A percentile compares a stretch with the other conserved stretches of the same genome.
phyloP scores from a whole-genome alignment of 1,284 basidiomycete species.

The Ganoderma sp. region DNA sequence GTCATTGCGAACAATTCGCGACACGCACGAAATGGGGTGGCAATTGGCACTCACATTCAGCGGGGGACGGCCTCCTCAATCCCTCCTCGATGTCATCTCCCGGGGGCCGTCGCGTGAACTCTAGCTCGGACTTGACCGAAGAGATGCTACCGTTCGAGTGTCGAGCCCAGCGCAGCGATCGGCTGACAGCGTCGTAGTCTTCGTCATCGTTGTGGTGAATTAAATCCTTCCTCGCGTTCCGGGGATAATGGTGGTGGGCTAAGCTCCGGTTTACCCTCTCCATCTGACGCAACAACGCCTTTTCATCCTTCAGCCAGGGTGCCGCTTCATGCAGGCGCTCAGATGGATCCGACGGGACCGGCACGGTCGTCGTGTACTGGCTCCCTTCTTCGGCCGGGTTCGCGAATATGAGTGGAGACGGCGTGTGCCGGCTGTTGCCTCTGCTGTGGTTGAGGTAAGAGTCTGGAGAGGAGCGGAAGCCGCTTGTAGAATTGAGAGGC shows the following conservation, averaged over 20 bases:
- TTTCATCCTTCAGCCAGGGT: slow-evolving; percentile 31
- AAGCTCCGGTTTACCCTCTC: slow-evolving; percentile 13
- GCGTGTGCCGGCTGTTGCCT: slow-evolving; percentile 26
- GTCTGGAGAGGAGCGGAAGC: slow-evolving; percentile 20
- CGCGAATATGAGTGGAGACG: slow-evolving; percentile 39
- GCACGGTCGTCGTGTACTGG: slow-evolving; percentile 24
- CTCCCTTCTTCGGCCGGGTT: slow-evolving; percentile 25
- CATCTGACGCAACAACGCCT: slow-evolving; percentile 23
- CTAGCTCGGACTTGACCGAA: slow-evolving; percentile 36
- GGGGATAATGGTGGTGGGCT: neutral
- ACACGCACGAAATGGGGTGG: neutral
- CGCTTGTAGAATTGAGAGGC: slow-evolving; percentile 1
- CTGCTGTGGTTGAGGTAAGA: slow-evolving; percentile 15
- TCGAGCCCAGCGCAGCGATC: slow-evolving; percentile 35
- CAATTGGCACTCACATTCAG: slow-evolving; percentile 26
- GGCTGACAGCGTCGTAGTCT: slow-evolving; percentile 35
- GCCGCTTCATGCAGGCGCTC: slow-evolving; percentile 28
- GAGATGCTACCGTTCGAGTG: slow-evolving; percentile 31
- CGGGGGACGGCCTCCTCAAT: slow-evolving; percentile 26
- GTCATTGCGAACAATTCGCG: neutral
- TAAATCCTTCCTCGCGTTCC: slow-evolving; percentile 14
- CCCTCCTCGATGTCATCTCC: slow-evolving; percentile 27
- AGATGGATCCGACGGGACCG: slow-evolving; percentile 25
- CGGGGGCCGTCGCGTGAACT: slow-evolving; percentile 31
- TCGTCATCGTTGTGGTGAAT: slow-evolving; percentile 25